phyloP scores from a whole-genome alignment of 768 basidiomycete species.

The Hemileccinum rubropunctum region DNA sequence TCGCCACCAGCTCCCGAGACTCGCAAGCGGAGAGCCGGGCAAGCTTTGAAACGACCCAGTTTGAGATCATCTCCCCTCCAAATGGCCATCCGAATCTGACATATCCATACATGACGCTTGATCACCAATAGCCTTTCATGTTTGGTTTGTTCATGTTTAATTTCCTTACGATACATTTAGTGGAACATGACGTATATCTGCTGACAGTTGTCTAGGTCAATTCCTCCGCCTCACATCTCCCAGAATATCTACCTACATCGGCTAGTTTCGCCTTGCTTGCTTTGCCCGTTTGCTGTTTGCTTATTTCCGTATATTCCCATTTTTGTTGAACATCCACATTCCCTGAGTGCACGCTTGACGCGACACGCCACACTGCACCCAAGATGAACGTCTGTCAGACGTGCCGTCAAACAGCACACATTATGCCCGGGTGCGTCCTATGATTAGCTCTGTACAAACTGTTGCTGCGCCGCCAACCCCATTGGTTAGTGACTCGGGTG shows the following conservation, averaged over 20 bases:
- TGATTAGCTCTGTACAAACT: no score
- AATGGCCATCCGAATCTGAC: conserved; percentile 42
- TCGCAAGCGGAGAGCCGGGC: conserved; percentile 37
- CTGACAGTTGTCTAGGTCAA: conserved; percentile 10
- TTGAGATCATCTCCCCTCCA: conserved; percentile 60
- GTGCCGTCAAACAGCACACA: no score
- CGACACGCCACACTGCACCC: conserved; percentile 2
- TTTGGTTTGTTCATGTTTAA: conserved; percentile 16
- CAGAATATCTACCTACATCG: conserved; percentile 10
- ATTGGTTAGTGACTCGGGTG: conserved; percentile 1
- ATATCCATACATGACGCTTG: conserved; percentile 57
- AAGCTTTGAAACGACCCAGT: conserved; percentile 64
- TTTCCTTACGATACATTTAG: conserved; percentile 13
- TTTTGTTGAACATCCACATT: conserved; percentile 11
- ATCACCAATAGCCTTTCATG: conserved; percentile 35
- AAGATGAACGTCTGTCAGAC: conserved; percentile 1
- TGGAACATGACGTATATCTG: conserved; percentile 11
- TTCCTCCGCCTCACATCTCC: conserved; percentile 6
- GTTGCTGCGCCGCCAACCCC: background rate
- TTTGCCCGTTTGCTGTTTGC: conserved; percentile 19
- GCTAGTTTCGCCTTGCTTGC: conserved; percentile 18
- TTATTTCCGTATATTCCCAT: conserved; percentile 16
- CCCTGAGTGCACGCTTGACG: conserved; percentile 11
- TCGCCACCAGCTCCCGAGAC: conserved; percentile 22
- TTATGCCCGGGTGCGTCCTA: no score